phyloP scores from a whole-genome alignment of 768 basidiomycete species.

The Daedaleopsis sinensis region DNA sequence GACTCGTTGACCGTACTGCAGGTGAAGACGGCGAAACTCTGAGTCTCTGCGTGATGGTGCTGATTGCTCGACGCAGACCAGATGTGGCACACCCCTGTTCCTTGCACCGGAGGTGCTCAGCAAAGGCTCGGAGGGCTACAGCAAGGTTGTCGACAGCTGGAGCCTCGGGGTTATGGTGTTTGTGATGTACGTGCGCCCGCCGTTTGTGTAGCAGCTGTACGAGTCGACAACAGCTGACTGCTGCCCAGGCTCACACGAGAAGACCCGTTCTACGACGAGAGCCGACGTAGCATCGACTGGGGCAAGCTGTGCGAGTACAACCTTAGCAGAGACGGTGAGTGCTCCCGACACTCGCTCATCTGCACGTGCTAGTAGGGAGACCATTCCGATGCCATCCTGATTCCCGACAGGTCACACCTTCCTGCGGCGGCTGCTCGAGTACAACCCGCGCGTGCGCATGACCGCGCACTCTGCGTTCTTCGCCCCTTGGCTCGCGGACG shows the following conservation, averaged over 20 bases:
- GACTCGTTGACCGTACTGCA: constrained; percentile 69
- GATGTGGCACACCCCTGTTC: constrained; percentile 93
- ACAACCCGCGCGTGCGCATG: neutral
- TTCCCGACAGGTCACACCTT: neutral
- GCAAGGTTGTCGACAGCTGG: constrained; percentile 89
- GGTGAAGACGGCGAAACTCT: constrained; percentile 40
- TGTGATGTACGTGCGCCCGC: constrained; percentile 57
- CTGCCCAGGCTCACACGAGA: neutral
- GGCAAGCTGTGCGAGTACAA: neutral
- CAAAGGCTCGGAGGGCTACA: constrained; percentile 62
- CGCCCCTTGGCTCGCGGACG: neutral
- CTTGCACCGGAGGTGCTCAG: constrained; percentile 78
- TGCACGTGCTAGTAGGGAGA: too few relatives aligned
- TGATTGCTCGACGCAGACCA: constrained; percentile 66
- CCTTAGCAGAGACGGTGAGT: neutral
- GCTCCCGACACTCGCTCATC: neutral
- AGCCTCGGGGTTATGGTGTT: constrained; percentile 91
- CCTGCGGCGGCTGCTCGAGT: neutral
- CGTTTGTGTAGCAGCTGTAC: neutral
- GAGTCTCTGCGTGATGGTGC: constrained; percentile 56
- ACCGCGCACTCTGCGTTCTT: neutral
- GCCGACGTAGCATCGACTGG: neutral
- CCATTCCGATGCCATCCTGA: too few relatives aligned
- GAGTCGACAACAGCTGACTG: neutral
- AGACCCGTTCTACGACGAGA: constrained; percentile 1